A percentile compares a stretch with the other conserved stretches of the same genome.
Conservation (phyloP, 2,329 filamentous ascomycete species). For the Cladosporium sp. region DNA sequence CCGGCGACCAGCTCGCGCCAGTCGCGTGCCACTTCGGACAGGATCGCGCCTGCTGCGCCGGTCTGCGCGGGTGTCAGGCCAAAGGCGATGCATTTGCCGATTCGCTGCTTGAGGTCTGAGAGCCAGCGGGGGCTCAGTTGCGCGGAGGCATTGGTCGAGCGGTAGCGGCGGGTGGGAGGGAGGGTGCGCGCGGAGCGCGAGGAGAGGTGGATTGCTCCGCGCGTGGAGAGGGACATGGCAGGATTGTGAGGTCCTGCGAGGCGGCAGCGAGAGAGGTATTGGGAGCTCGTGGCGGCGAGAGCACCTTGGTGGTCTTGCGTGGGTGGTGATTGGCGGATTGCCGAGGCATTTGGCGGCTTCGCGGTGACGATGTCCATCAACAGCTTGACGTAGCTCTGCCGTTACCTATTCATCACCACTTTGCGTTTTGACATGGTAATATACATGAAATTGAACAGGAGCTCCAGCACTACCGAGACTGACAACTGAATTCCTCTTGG, state of each 20-base stretch:
- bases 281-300: not conserved
- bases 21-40: constrained; percentile 54
- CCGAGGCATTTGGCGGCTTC: too few species aligned
- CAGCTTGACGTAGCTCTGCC: too few species aligned
- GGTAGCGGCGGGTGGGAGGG: constrained; percentile 4
- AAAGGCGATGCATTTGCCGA: constrained; percentile 71
- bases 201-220: not conserved
- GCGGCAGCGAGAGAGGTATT: not conserved
- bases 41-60: constrained; percentile 51
- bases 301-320: not conserved
- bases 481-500: too few species aligned
- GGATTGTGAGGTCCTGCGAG: not conserved
- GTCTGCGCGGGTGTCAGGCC: constrained; percentile 57
- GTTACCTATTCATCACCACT: too few species aligned
- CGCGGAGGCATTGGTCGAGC: constrained; percentile 22
- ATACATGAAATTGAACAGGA: too few species aligned
- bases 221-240: constrained; percentile 1
- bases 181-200: not conserved
- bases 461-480: too few species aligned
- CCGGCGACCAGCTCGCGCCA: constrained; percentile 70
- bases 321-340: too few species aligned
- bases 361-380: too few species aligned
- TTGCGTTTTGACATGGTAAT: too few species aligned
- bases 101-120: constrained; percentile 56
- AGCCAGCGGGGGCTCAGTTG: constrained; percentile 58